Evolutionary conservation across 1,284 basidiomycete genomes (phyloP).

Genomic region (Leccinum olivaceoglutinosum): DNA sequence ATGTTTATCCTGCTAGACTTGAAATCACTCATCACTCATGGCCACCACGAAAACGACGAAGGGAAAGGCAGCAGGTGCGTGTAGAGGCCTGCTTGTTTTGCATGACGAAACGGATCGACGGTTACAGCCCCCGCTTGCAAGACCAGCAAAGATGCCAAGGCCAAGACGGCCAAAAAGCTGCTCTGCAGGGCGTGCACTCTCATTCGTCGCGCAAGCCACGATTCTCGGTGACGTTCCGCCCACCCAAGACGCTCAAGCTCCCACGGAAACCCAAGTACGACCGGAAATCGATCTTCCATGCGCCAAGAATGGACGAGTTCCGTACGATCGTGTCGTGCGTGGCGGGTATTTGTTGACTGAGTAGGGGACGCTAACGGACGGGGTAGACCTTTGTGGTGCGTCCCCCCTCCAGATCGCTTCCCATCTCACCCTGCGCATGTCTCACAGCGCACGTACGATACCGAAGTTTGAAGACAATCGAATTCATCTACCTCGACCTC

Average conservation of each 20-base stretch:
- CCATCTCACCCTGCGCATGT: no score
- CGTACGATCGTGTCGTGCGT: conserved; percentile 85
- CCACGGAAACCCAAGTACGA: conserved; percentile 85
- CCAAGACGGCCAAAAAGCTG: conserved; percentile 94
- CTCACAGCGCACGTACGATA: conserved; percentile 68
- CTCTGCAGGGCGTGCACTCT: conserved; percentile 80
- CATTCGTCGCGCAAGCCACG: conserved; percentile 82
- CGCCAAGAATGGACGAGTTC: conserved; percentile 97
- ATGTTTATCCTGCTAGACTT: background rate
- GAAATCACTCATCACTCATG: conserved; percentile 34
- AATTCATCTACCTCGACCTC: conserved; percentile 90
- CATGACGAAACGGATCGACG: conserved; percentile 1
- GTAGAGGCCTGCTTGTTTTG: background rate
- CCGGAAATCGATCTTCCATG: conserved; percentile 90
- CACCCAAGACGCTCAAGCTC: conserved; percentile 91
- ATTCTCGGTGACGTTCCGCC: conserved; percentile 90
- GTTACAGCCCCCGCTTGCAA: conserved; percentile 19
- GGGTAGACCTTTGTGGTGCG: conserved; percentile 44
- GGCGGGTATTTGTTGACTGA: background rate
- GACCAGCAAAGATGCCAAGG: conserved; percentile 58
- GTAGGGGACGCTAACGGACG: conserved; percentile 10
- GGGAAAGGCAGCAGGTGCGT: conserved; percentile 52
- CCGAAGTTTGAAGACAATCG: conserved; percentile 97
- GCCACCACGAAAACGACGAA: conserved; percentile 60
- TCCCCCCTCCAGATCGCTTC: no score